These are phyloP conservation scores for Sordariomycetes sp. DNA, from an alignment of 2,329 filamentous ascomycete species.

Conservation along the genomic window DNA sequence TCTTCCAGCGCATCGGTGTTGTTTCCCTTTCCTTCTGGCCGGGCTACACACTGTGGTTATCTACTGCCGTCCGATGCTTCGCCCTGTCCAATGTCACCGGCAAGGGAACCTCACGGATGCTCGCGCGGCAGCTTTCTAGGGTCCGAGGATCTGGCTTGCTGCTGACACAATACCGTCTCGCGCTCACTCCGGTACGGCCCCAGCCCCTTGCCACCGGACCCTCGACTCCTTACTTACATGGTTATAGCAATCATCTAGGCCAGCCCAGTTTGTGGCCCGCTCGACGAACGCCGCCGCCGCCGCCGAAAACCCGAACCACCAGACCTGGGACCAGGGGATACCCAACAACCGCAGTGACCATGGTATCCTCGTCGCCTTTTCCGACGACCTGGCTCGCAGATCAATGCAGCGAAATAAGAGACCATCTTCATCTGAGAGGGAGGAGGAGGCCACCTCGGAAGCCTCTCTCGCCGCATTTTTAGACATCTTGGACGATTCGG, in stretches of 20 bases:
- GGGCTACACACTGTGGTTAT: not conserved
- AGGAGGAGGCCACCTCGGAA: too few relatives aligned
- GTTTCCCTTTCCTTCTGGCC: not conserved
- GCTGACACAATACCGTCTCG: not conserved
- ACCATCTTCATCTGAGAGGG: not conserved
- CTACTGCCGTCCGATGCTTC: not conserved
- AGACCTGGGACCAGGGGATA: not conserved
- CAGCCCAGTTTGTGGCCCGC: not conserved
- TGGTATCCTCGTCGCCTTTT: not conserved
- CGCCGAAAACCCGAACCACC: not conserved
- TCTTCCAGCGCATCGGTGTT: not conserved
- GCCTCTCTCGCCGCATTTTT: too few relatives aligned
- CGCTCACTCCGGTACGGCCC: not conserved
- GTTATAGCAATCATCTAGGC: not conserved
- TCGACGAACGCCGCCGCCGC: not conserved
- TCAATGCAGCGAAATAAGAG: not conserved
- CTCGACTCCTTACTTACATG: not conserved
- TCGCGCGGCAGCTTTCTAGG: slow-evolving; percentile 2
- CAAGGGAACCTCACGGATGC: slow-evolving; percentile 1
- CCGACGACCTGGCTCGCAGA: not conserved
- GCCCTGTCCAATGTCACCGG: not conserved
- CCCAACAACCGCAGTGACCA: not conserved
- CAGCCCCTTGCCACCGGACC: not conserved
- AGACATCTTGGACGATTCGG: not conserved
- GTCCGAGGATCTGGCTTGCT: not conserved